Conservation (phyloP, 2,329 filamentous ascomycete genomes). For the Paraphaeosphaeria minitans region DNA sequence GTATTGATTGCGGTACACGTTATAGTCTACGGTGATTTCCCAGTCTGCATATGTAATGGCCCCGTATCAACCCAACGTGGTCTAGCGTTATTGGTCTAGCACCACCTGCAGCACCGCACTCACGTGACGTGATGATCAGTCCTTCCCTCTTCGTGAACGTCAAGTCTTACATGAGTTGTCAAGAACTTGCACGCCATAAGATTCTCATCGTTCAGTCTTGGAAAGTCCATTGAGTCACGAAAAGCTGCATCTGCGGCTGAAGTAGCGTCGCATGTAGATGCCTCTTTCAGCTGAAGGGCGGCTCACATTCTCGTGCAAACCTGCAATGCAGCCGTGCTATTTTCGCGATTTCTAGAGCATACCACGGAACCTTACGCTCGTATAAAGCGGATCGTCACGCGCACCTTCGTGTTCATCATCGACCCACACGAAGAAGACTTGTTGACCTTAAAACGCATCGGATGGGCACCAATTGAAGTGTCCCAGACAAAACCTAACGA, state of each 20-base stretch:
- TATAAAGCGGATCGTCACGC: neutral
- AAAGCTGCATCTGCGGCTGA: conserved; percentile 8
- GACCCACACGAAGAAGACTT: neutral
- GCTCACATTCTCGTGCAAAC: neutral
- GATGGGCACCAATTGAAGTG: neutral
- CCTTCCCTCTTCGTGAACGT: neutral
- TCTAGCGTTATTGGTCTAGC: neutral
- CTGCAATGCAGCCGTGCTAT: conserved; percentile 1
- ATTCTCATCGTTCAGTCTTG: neutral
- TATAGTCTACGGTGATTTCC: too few species aligned
- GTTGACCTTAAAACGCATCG: neutral
- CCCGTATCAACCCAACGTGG: neutral
- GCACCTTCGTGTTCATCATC: neutral
- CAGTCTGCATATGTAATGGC: too few species aligned
- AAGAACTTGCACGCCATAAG: neutral
- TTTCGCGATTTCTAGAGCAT: neutral
- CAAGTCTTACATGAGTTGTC: neutral
- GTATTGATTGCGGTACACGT: too few species aligned
- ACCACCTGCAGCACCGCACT: too few species aligned
- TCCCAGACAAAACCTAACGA: neutral
- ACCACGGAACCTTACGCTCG: neutral
- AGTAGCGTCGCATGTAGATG: conserved; percentile 4
- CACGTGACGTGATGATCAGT: neutral
- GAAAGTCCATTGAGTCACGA: neutral
- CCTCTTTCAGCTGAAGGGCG: conserved; percentile 3